Evolutionary conservation across 2,329 filamentous ascomycete species (phyloP).

Genomic region (Clonostachys solani): DNA sequence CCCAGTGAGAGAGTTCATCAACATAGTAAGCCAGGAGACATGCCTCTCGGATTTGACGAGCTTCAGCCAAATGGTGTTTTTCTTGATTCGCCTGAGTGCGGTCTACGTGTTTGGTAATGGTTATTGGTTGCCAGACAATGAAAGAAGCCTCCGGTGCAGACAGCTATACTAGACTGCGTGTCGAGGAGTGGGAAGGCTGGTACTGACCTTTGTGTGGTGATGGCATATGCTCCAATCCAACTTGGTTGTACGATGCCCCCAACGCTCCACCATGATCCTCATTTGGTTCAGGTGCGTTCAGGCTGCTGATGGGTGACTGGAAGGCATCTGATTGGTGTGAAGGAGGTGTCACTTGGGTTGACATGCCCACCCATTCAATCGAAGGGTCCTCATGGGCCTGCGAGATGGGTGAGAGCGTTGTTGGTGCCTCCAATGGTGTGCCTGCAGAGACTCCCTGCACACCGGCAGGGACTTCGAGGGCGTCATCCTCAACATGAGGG

Average conservation of each 20-base stretch:
- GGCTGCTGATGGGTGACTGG: no score
- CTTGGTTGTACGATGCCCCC: no score
- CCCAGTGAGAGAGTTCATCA: constrained; percentile 33
- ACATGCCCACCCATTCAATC: no score
- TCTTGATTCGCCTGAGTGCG: not conserved
- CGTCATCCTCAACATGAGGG: not conserved
- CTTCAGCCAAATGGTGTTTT: constrained; percentile 17
- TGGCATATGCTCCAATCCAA: no score
- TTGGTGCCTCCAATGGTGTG: not conserved
- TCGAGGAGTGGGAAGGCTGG: not conserved
- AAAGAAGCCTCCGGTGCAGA: not conserved
- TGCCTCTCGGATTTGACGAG: constrained; percentile 24
- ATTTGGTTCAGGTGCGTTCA: no score
- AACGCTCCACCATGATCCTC: no score
- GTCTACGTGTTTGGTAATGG: not conserved
- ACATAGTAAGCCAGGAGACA: constrained; percentile 31
- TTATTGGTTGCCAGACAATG: not conserved
- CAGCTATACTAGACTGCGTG: not conserved
- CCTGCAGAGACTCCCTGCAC: not conserved
- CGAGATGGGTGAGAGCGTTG: no score
- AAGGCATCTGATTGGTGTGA: no score
- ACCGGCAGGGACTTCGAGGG: not conserved
- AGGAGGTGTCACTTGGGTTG: no score
- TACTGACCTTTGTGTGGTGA: no score
- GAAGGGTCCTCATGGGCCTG: no score